Base-by-base conservation (phyloP, 257 asterid species). In the Anisodus tanguticus region DNA sequence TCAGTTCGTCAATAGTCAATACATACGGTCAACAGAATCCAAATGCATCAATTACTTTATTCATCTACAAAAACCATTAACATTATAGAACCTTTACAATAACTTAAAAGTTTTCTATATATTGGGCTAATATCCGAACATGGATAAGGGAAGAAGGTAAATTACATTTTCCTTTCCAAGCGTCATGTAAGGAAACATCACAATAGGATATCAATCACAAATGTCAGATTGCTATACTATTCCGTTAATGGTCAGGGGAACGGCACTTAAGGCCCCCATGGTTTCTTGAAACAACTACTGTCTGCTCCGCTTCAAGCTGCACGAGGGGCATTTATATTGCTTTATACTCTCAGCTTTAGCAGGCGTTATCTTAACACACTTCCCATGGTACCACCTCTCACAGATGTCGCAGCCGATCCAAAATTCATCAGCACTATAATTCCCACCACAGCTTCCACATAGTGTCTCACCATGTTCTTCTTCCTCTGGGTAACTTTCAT, bases 371-470 rank as follows among this genome's bases (percentile, higher is more conserved):
- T 95, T 95, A 85, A 95, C 98, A 74, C 98, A 95, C 87, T 93
- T 93, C 82, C 98, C 98, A 47, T 95, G 98, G 85, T 74, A 95
- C 98, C 98, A 95, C 84, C 90, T 86, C 88, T 95, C 98, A 10
- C 98, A 95, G 60, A 92, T 90, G 86, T 95, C 98, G 35, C 98
- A 95, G 62, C 98, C 97, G 3, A 95, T 95, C 98, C 98, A 95
- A 88, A 95, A 95, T 88, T 95, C 98, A 35, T 95, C 97, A 3
- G 95, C 95, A 17, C 86, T 93, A 87, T 95, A 95, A 64, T 91
- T 93, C 81, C 98, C 98, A 10, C 93, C 95, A 53, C 98, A 95
- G 91, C 89, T 92, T 49, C 98, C 98, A 16, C 98, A 95, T 9
- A 91, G 92, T 13, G 98, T 91, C 84, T 93, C 97, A 3, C 98